These are phyloP conservation scores for Lotmaria passim DNA, from an alignment of 208 protist genomes.

Conservation along the genomic window DNA sequence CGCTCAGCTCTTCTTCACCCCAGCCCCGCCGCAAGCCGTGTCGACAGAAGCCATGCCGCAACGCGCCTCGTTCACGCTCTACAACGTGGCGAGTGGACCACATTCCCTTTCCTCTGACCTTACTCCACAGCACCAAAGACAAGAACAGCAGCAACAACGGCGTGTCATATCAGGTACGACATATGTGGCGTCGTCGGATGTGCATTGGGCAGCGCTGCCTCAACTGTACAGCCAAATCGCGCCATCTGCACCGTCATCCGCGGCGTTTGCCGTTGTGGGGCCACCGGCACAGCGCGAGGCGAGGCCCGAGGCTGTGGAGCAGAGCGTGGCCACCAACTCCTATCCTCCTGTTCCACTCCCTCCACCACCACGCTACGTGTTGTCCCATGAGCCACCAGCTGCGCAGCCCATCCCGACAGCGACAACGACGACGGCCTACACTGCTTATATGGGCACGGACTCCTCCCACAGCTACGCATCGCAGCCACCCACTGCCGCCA, in stretches of 20 bases:
- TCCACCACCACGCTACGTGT: neutral
- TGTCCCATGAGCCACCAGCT: neutral
- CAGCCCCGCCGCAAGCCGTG: neutral
- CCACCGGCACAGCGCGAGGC: neutral
- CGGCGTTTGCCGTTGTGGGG: neutral
- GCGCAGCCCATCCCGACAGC: neutral
- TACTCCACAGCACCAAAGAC: neutral
- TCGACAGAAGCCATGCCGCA: neutral
- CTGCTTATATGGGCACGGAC: neutral
- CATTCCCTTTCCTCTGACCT: neutral
- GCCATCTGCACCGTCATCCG: neutral
- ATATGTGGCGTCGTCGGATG: neutral
- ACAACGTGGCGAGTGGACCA: neutral
- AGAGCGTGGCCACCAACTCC: neutral
- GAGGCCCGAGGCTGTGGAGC: neutral
- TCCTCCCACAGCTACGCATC: neutral
- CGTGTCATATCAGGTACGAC: neutral
- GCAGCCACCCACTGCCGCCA: neutral
- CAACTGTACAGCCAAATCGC: neutral
- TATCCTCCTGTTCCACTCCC: neutral
- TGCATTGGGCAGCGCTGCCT: neutral
- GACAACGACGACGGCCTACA: neutral
- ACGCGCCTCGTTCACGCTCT: neutral
- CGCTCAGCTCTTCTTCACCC: neutral
- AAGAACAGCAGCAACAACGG: constrained; percentile 1